Base-by-base conservation (phyloP, 352 stramenopile species). In the Phytophthora vignae region DNA sequence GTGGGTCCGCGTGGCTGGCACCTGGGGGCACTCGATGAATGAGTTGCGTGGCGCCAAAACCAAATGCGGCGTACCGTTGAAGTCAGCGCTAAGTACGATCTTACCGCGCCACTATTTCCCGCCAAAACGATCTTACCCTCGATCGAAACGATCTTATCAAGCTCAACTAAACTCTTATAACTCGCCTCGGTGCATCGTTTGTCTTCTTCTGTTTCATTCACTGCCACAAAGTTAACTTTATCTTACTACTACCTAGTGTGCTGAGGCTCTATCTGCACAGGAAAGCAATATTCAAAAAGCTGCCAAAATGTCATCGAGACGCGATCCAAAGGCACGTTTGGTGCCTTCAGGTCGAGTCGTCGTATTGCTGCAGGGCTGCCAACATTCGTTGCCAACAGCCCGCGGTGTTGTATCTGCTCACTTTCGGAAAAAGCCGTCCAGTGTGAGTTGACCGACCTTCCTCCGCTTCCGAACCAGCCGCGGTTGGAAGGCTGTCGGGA, bases 381-480 rank as follows among this genome's bases (percentile, higher is more conserved):
- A 60, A 3, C 27, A 48, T 15, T 44, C 1, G 36, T 48, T 3
- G 14, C 40, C 14, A 46, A 25, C 22, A 25, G 17, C 15, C 14
- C 40, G 40, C 40, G 36, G 10, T 42, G 36, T 11, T 48, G 40
- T 48, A n/a, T 6, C 4, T 21, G 40, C 15, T 48, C 40, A 48
- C 40, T 19, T 48, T n/a, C 73, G 71, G 21, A 88, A 73, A 62
- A 90, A 90, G 5, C 78, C 60, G 67, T 91, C 84, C 12, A 91
- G 71, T 4, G 69, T 81, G 4, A 88, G 78, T 60, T 91, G 81
- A 42, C 57, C 69, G 22, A 87, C 64, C 69, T 82, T 87, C 27
- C 79, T 75, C 29, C 84, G 78, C 60, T 90, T 90, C 27, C 77
- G 74, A 29, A 79, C 73, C 12, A 83, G 69, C 48, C 78, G 78